Base-by-base conservation (phyloP, 2,329 filamentous ascomycete species). In the Gaeumannomyces tritici region DNA sequence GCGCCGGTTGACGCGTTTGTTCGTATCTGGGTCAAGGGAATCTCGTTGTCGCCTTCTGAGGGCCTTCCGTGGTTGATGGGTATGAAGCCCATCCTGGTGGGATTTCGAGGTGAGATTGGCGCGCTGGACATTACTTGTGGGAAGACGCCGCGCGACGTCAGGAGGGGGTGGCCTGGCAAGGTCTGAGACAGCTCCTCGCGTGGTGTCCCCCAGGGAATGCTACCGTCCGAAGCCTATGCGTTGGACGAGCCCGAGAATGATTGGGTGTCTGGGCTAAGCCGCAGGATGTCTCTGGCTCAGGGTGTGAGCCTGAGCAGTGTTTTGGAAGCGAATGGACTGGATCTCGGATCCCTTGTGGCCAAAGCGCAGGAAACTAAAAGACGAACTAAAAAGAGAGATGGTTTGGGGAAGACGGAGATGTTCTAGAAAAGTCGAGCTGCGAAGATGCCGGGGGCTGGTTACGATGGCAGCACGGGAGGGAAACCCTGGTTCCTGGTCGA, bases 11-110 rank as follows among this genome's bases (percentile, higher is more conserved):
- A 79, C 66, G 80, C 83, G 65, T 76, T 78, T 67, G 78, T 86
- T 70, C 76, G 78, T 66, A 89, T 80, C 57, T 76, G 74, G 18
- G 78, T 78, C 63, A 87, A 79, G 26, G 83, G 83, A 58, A 87
- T 87, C 61, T 78, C 80, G 62, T 70, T 69, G 21, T 75, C 72
- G 64, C 69, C 63, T 57, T 71, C 69, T 70, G 67, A 66, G 26
- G 67, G 60, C n/a, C 66, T 65, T 66, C 67, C 67, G 64, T 70
- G 69, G 65, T 73, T 73, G 35, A 82, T 72, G 59, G 75, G 78
- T 59, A 80, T 69, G 65, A 82, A 82, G 64, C 80, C 79, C 59
- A 61, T 61, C 58, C 72, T 75, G 61, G 74, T 72, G 61, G 73
- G 70, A 68, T 70, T 51, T 42, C 61, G 56, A 42, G 42, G 35